These are phyloP conservation scores for Lipomyces orientalis DNA, from an alignment of 805 yeast species.

Conservation along the genomic window DNA sequence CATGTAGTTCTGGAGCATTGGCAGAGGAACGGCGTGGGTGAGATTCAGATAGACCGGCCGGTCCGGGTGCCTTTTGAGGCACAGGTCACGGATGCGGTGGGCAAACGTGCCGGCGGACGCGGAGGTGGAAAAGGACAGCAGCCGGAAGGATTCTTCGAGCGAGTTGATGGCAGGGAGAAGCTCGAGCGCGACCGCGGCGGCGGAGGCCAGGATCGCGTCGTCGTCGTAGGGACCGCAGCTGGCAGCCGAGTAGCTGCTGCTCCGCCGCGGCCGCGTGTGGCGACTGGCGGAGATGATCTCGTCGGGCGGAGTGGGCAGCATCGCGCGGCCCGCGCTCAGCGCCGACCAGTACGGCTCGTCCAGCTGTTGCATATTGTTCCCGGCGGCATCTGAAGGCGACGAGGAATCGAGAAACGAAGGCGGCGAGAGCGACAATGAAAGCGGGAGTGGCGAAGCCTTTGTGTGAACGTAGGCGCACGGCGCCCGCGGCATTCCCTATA, in stretches of 20 bases:
- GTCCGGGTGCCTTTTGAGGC: conserved; percentile 6
- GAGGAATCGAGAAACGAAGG: background rate
- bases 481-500: background rate
- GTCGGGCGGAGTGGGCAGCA: conserved; percentile 16
- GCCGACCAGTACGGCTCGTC: conserved; percentile 4
- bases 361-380: background rate
- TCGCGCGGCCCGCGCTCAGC: background rate
- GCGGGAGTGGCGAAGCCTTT: background rate
- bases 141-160: conserved; percentile 18
- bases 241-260: background rate
- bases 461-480: background rate
- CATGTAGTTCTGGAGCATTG: conserved; percentile 8
- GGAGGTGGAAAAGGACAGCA: conserved; percentile 10
- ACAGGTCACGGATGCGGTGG: background rate
- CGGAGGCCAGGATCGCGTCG: conserved; percentile 5
- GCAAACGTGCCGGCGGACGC: conserved; percentile 8
- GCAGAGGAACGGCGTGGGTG: conserved; percentile 19
- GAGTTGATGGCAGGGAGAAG: conserved; percentile 5
- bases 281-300: conserved; percentile 5
- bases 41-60: conserved; percentile 9
- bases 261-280: background rate
- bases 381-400: background rate
- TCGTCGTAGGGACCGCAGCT: background rate
- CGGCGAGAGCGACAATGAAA: background rate
- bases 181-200: conserved; percentile 13